phyloP scores from a whole-genome alignment of 208 protist genomes.

The Leishmania mexicana region DNA sequence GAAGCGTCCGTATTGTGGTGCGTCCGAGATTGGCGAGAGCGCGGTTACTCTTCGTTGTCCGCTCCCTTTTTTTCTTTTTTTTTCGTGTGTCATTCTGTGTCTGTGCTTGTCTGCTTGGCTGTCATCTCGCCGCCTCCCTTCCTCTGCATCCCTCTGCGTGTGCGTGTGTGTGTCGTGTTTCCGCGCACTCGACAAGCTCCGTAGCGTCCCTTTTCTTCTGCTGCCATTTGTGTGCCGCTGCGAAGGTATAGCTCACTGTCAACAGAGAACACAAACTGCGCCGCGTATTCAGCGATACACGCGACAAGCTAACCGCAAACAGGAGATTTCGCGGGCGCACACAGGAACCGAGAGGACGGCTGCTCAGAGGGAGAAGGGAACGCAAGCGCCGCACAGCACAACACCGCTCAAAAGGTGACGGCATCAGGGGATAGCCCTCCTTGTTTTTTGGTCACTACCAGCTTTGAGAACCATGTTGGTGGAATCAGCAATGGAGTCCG shows the following conservation, averaged over 20 bases:
- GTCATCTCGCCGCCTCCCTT: background rate
- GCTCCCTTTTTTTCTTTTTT: constrained; percentile 5
- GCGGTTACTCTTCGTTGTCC: background rate
- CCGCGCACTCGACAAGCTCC: background rate
- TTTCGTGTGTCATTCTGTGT: background rate
- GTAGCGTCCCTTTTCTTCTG: constrained; percentile 14
- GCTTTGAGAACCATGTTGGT: background rate
- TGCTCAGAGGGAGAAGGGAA: background rate
- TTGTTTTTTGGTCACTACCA: background rate
- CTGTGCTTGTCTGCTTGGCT: background rate
- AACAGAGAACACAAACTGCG: background rate
- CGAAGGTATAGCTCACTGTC: background rate
- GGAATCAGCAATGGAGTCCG: background rate
- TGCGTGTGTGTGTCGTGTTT: background rate
- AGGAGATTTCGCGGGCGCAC: background rate
- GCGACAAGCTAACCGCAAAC: background rate
- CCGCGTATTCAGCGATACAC: background rate
- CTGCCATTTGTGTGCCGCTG: background rate
- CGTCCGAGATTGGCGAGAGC: background rate
- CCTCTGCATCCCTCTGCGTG: background rate
- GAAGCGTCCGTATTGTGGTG: background rate
- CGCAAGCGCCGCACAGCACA: background rate
- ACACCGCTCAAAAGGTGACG: background rate
- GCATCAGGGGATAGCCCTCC: background rate
- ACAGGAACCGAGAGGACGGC: background rate